A percentile compares a stretch with the other conserved stretches of the same genome.
Conservation (phyloP, 75 land plant genomes). For the Sequoia sempervirens region DNA sequence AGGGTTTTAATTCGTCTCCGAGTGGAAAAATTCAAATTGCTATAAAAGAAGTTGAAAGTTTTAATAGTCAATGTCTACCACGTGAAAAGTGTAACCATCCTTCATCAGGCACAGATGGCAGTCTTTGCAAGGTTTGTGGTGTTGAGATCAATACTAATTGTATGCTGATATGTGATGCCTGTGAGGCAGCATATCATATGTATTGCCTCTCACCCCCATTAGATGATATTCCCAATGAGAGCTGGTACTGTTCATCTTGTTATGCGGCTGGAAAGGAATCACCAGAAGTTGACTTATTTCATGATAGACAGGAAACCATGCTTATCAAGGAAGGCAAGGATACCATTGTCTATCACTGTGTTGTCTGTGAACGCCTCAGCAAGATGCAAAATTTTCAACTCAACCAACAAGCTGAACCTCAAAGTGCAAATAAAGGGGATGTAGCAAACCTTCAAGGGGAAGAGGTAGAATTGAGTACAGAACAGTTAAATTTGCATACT, state of each 20-base stretch:
- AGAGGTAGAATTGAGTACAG: constrained; percentile 2
- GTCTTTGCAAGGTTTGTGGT: background rate
- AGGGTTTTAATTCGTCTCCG: background rate
- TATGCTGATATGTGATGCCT: constrained; percentile 13
- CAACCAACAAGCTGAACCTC: constrained; percentile 1
- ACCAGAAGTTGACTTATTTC: background rate
- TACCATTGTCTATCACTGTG: constrained; percentile 6
- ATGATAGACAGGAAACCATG: background rate
- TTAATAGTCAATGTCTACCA: constrained; percentile 2
- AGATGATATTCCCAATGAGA: constrained; percentile 8
- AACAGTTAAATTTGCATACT: background rate
- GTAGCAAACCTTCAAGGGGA: constrained; percentile 7
- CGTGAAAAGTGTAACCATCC: background rate
- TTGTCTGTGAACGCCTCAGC: constrained; percentile 8
- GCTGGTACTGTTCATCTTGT: constrained; percentile 19
- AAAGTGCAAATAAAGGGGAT: background rate
- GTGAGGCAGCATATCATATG: constrained; percentile 21
- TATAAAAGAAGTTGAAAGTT: background rate
- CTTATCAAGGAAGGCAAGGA: background rate
- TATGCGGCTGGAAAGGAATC: constrained; percentile 6
- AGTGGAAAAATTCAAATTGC: background rate
- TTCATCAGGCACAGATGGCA: constrained; percentile 6
- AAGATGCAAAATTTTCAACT: constrained; percentile 4
- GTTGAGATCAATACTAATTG: background rate
- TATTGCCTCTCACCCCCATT: constrained; percentile 9